Evolutionary conservation across 768 basidiomycete genomes (phyloP).

Genomic region (Gymnopilus dilepis): DNA sequence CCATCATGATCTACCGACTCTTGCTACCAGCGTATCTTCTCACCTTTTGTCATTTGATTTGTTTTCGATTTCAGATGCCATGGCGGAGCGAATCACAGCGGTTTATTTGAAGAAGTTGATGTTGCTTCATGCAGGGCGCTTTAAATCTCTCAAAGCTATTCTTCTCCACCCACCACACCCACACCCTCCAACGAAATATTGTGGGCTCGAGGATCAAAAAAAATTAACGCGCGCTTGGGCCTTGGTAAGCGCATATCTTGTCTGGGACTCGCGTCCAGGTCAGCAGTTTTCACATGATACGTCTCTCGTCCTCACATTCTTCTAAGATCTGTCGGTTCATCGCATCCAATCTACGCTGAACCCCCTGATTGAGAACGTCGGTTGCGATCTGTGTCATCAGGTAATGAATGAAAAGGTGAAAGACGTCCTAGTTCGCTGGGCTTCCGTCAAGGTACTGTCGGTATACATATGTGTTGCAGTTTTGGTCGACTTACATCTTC

Average conservation of each 20-base stretch:
- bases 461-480: not conserved
- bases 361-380: constrained; percentile 27
- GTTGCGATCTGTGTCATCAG: constrained; percentile 28
- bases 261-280: constrained; percentile 40
- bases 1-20: constrained; percentile 35
- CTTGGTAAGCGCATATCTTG: constrained; percentile 34
- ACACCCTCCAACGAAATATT: constrained; percentile 32
- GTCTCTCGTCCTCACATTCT: not conserved
- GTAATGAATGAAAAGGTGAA: constrained; percentile 27
- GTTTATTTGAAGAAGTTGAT: constrained; percentile 44
- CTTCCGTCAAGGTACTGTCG: constrained; percentile 29
- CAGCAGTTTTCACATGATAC: constrained; percentile 4
- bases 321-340: constrained; percentile 28
- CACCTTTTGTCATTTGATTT: constrained; percentile 43
- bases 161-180: constrained; percentile 30
- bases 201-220: constrained; percentile 35
- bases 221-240: constrained; percentile 39
- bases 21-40: constrained; percentile 42
- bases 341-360: constrained; percentile 26
- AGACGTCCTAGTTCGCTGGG: constrained; percentile 31
- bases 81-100: constrained; percentile 42
- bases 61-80: constrained; percentile 38
- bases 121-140: constrained; percentile 40
- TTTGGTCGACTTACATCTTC: not conserved
- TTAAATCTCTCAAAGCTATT: constrained; percentile 38